A percentile compares a stretch with the other conserved stretches of the same genome.
Evolutionary conservation across 495 filamentous ascomycete species (phyloP).

Genomic region (Sporormia fimetaria): DNA sequence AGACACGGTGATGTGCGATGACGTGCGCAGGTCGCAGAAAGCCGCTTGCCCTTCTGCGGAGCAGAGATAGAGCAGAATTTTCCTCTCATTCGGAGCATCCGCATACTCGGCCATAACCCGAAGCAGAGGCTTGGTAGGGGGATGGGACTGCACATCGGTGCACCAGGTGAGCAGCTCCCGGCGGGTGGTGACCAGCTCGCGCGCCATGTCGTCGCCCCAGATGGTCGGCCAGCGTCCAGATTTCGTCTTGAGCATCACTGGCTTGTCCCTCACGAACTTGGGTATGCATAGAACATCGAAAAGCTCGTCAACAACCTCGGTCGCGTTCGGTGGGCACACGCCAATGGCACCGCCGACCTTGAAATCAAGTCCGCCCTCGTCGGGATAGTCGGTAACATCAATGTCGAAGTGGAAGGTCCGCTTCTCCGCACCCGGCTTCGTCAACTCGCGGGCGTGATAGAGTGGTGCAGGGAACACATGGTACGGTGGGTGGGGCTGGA

Average conservation of each 20-base stretch:
- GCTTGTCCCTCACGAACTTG: conserved; percentile 66
- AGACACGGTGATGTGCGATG: conserved; percentile 66
- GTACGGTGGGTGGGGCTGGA: conserved; percentile 91
- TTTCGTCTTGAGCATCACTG: conserved; percentile 62
- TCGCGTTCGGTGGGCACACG: conserved; percentile 75
- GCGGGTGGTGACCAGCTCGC: conserved; percentile 76
- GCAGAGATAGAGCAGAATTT: conserved; percentile 72
- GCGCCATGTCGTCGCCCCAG: conserved; percentile 83
- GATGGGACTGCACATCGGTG: conserved; percentile 80
- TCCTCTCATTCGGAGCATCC: conserved; percentile 66
- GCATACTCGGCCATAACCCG: conserved; percentile 81
- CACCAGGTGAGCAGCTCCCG: conserved; percentile 92
- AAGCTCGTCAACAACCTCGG: conserved; percentile 66
- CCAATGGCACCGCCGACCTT: conserved; percentile 95
- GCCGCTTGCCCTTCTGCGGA: conserved; percentile 84
- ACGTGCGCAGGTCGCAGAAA: conserved; percentile 92
- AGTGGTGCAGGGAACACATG: conserved; percentile 79
- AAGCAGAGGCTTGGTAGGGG: conserved; percentile 79
- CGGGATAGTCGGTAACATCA: conserved; percentile 90
- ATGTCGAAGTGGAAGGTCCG: conserved; percentile 94
- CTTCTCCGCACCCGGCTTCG: conserved; percentile 85
- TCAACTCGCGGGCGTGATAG: conserved; percentile 72
- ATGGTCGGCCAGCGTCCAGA: conserved; percentile 91
- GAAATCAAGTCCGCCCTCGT: conserved; percentile 77
- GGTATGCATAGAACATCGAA: conserved; percentile 71